Conservation (phyloP, 2,329 filamentous ascomycete genomes). For the Lachnellula occidentalis region DNA sequence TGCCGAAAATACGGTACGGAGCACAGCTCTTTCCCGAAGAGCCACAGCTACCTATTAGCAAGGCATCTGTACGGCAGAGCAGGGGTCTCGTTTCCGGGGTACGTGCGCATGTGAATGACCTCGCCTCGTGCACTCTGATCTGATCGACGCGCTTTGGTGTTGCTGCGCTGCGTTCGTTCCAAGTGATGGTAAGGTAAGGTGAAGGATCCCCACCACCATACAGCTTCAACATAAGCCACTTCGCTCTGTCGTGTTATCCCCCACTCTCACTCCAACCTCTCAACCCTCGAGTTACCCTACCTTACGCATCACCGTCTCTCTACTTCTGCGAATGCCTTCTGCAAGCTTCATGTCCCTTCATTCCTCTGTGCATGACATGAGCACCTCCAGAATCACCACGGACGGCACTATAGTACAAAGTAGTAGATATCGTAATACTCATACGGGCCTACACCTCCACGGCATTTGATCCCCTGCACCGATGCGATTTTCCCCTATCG, state of each 20-base stretch:
- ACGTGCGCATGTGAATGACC: too few relatives aligned
- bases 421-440: neutral
- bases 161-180: too few relatives aligned
- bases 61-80: too few relatives aligned
- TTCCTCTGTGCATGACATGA: neutral
- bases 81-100: too few relatives aligned
- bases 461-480: neutral
- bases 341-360: slow-evolving; percentile 1
- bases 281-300: neutral
- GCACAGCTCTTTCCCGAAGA: too few relatives aligned
- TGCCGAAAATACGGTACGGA: too few relatives aligned
- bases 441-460: neutral
- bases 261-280: neutral
- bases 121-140: too few relatives aligned
- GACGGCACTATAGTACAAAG: neutral
- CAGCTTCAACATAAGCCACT: too few relatives aligned
- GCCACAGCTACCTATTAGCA: too few relatives aligned
- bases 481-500: neutral
- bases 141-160: too few relatives aligned
- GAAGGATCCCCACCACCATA: too few relatives aligned
- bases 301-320: neutral
- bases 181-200: too few relatives aligned
- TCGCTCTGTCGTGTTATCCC: neutral
- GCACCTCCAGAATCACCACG: neutral
- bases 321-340: slow-evolving; percentile 10